These are phyloP conservation scores for Suhomyces guaymorum DNA, from an alignment of 1,139 yeast genomes.

Conservation along the genomic window DNA sequence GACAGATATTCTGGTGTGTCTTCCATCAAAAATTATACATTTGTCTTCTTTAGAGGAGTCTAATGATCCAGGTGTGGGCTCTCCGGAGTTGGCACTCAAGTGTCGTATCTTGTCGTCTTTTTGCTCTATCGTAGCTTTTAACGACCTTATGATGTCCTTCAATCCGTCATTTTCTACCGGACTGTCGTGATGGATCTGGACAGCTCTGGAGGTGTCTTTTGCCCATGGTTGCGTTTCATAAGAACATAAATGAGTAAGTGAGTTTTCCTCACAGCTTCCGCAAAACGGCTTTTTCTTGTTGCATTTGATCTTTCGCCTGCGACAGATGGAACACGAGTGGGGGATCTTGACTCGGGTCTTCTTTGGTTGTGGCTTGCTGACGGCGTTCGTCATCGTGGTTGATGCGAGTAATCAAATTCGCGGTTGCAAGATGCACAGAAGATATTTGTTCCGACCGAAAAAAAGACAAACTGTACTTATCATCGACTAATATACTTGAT, in stretches of 20 bases:
- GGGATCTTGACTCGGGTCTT: not conserved
- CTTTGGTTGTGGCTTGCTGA: not conserved
- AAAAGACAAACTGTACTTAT: too few relatives aligned
- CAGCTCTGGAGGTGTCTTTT: not conserved
- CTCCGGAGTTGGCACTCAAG: too few relatives aligned
- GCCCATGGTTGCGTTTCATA: not conserved
- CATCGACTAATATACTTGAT: too few relatives aligned
- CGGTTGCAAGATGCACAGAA: too few relatives aligned
- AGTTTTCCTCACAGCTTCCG: not conserved
- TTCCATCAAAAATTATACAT: too few relatives aligned
- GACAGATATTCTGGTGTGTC: too few relatives aligned
- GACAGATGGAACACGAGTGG: not conserved
- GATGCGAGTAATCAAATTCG: too few relatives aligned
- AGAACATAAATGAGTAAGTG: not conserved
- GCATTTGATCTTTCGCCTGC: not conserved
- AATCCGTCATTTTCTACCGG: not conserved
- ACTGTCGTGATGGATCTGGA: too few relatives aligned
- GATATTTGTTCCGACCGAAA: too few relatives aligned
- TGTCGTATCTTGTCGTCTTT: too few relatives aligned
- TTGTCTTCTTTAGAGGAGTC: too few relatives aligned
- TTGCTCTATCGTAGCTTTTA: not conserved
- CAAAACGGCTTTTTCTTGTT: not conserved
- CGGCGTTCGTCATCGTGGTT: not conserved
- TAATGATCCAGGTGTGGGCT: too few relatives aligned
- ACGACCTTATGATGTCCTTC: not conserved